phyloP scores from a whole-genome alignment of 2,329 filamentous ascomycete genomes.

The Curvularia lunata region DNA sequence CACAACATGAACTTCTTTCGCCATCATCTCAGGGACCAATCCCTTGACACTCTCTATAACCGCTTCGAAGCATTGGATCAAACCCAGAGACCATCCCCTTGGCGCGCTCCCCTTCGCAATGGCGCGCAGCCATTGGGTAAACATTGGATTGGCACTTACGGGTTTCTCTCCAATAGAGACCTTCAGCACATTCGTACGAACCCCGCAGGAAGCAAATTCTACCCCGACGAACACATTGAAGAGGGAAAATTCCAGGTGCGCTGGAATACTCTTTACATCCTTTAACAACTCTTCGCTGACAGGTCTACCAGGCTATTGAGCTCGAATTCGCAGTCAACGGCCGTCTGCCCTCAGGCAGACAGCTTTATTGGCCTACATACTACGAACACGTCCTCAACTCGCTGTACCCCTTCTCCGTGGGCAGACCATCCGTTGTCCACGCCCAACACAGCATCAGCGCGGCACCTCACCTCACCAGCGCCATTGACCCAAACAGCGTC shows the following conservation, averaged over 20 bases:
- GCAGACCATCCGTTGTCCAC: conserved; percentile 2
- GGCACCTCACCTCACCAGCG: no score
- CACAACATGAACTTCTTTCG: conserved; percentile 62
- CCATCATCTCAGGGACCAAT: conserved; percentile 54
- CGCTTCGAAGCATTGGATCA: conserved; percentile 46
- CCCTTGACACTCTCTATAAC: conserved; percentile 48
- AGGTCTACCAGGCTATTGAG: conserved; percentile 41
- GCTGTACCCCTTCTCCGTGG: conserved; percentile 5
- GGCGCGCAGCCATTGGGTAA: conserved; percentile 48
- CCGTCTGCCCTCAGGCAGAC: conserved; percentile 15
- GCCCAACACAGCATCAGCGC: conserved; percentile 17
- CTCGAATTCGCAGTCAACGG: conserved; percentile 37
- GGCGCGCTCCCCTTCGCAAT: conserved; percentile 48
- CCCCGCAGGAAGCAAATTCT: no score
- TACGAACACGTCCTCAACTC: conserved; percentile 53
- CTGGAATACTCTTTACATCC: no score
- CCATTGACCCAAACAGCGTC: no score
- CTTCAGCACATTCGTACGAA: no score
- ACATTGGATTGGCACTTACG: conserved; percentile 60
- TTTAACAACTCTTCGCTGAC: conserved; percentile 18
- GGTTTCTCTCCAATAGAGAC: conserved; percentile 44
- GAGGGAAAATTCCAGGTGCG: conserved; percentile 40
- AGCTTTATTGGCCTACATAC: conserved; percentile 43
- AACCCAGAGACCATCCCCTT: conserved; percentile 52
- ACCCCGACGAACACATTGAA: no score